These are phyloP conservation scores for Aspergillus novofumigatus DNA, from an alignment of 2,329 filamentous ascomycete species.

Conservation along the genomic window DNA sequence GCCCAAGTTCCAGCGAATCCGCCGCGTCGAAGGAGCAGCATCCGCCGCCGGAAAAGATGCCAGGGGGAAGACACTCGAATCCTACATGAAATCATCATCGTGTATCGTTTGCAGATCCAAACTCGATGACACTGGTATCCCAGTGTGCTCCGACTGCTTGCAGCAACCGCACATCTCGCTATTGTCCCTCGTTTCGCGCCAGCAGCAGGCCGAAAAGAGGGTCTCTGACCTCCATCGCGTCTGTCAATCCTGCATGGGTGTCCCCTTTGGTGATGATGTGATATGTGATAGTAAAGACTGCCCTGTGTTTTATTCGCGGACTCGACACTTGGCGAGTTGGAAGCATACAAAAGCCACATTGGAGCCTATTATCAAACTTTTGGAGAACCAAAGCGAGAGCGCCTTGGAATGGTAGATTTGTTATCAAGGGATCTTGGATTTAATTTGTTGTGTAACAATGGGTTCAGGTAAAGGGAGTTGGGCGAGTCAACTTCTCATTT, in stretches of 20 bases:
- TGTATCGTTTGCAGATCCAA: constrained; percentile 73
- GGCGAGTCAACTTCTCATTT: neutral
- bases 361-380: constrained; percentile 32
- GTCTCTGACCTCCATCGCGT: constrained; percentile 62
- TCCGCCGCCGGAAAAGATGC: constrained; percentile 30
- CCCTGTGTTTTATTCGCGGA: constrained; percentile 72
- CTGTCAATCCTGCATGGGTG: constrained; percentile 74
- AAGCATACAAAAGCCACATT: constrained; percentile 34
- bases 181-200: constrained; percentile 57
- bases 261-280: constrained; percentile 72
- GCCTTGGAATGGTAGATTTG: constrained; percentile 35
- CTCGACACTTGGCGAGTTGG: constrained; percentile 34
- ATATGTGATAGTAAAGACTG: constrained; percentile 87
- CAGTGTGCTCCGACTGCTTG: constrained; percentile 39
- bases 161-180: constrained; percentile 53
- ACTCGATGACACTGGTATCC: constrained; percentile 43
- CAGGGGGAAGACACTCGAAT: constrained; percentile 73
- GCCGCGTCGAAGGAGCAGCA: constrained; percentile 51
- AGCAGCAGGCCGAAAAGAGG: constrained; percentile 61
- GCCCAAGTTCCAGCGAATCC: constrained; percentile 80
- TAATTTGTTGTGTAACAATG: neutral
- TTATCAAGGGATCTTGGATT: neutral
- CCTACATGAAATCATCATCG: constrained; percentile 77
- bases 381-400: constrained; percentile 32
- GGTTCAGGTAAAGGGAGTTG: neutral